Conservation (phyloP, 106 monocot genomes). For the Dendrobium huoshanense region DNA sequence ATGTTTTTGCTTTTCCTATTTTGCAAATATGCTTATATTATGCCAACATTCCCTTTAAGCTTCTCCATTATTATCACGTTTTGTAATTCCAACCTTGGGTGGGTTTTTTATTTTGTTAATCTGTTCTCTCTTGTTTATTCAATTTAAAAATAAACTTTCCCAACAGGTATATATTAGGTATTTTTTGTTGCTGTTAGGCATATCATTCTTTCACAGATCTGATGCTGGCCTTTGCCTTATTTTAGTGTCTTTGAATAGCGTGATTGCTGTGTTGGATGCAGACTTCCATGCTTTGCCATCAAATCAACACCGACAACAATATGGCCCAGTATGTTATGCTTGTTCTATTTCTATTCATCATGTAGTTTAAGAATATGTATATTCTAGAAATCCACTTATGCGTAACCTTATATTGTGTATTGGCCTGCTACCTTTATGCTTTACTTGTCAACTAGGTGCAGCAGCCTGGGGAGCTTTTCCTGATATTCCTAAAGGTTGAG, state of each 20-base stretch:
- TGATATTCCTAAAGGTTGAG: not conserved
- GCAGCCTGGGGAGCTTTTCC: not conserved
- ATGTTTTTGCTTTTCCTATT: not conserved
- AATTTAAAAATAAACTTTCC: not conserved
- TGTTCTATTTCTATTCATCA: not conserved
- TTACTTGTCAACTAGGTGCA: not conserved
- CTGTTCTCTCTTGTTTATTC: not conserved
- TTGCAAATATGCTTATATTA: not conserved
- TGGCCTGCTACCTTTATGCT: not conserved
- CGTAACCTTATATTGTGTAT: not conserved
- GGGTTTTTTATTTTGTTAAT: not conserved
- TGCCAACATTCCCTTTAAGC: not conserved
- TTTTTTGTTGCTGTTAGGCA: not conserved
- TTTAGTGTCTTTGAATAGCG: conserved; percentile 90
- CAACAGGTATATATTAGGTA: not conserved
- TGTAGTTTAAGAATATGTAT: not conserved
- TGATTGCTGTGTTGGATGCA: conserved; percentile 93
- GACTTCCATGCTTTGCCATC: conserved; percentile 93
- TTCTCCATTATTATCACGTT: not conserved
- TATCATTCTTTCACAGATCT: not conserved
- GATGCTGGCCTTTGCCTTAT: conserved; percentile 13
- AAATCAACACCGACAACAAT: conserved; percentile 82
- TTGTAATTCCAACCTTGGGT: not conserved
- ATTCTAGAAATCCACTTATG: not conserved
- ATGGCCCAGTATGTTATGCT: conserved; percentile 73